phyloP scores from a whole-genome alignment of 768 basidiomycete species.

The Lyophyllum shimeji region DNA sequence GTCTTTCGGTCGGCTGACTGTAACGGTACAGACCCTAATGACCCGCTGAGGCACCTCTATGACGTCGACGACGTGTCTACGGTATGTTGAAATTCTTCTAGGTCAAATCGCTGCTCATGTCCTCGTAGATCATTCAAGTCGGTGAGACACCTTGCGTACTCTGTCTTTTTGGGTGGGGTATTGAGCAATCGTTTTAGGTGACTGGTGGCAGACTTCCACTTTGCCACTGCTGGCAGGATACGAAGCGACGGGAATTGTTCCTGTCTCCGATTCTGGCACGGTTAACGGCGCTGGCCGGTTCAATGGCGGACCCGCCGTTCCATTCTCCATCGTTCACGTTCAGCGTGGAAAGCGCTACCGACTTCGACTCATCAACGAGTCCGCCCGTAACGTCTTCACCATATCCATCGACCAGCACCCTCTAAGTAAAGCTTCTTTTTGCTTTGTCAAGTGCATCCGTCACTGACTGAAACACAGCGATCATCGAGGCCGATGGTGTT shows the following conservation, averaged over 20 bases:
- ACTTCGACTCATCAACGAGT: conserved; percentile 43
- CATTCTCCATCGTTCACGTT: conserved; percentile 39
- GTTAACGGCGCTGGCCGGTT: conserved; percentile 46
- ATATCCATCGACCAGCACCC: conserved; percentile 32
- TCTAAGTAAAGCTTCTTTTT: conserved; percentile 16
- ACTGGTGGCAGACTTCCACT: conserved; percentile 39
- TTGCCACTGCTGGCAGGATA: conserved; percentile 24
- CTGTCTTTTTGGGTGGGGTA: background rate
- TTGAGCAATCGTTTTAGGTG: conserved; percentile 23
- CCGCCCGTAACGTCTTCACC: conserved; percentile 38
- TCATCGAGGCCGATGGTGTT: conserved; percentile 42
- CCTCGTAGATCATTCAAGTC: conserved; percentile 15
- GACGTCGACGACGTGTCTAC: conserved; percentile 16
- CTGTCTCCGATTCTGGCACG: conserved; percentile 34
- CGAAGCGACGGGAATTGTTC: conserved; percentile 25
- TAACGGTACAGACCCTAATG: conserved; percentile 7
- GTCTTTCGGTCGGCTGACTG: background rate
- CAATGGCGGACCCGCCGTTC: conserved; percentile 33
- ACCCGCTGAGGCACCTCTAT: conserved; percentile 13
- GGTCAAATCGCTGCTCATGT: background rate
- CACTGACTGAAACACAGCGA: conserved; percentile 13
- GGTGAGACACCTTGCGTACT: conserved; percentile 2
- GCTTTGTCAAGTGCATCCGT: background rate
- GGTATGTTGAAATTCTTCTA: background rate
- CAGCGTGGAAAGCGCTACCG: conserved; percentile 39